Evolutionary conservation across 306 rosid genomes (phyloP), one percentile per base, ranked within the genome.

Genomic region (Ormosia semicastrata): DNA sequence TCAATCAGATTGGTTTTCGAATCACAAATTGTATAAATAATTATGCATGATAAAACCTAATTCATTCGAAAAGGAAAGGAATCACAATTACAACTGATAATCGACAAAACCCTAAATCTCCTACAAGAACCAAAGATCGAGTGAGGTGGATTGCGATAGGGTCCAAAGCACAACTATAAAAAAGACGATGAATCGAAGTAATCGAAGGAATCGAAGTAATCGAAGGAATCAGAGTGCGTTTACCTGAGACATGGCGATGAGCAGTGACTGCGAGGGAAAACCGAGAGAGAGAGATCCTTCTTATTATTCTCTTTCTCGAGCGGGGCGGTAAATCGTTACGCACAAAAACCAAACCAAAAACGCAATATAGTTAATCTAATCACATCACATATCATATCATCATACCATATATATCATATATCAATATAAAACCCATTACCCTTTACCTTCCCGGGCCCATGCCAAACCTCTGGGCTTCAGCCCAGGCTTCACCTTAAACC

Each of bases 171-270:
- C 0, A 41, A 24, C 8, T 52, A 47, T 12, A 47, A 40, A 50
- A 59, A 76, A 58, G 4, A 5, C 3, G 4, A 46, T 24, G 15
- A 17, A 82, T 44, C 9, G 70, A 70, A 50, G 53, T 1, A 18
- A 47, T 5, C 6, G 10, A 82, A 43, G 4, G 82, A 66, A 49
- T 10, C 60, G 70, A 70, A 50, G 53, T 1, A 18, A 47, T 5
- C 6, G 10, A 82, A 43, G 4, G 82, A 66, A 49, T 10, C 60
- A 33, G 53, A 54, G 57, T 8, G 58, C 2, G 34, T 57, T 79
- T 66, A 86, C 89, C 89, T 80, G 86, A 74, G 89, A 86, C 89
- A 86, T 86, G 73, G 53, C 67, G 82, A 17, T 12, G 81, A 52
- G 77, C 36, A 63, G 66, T 14, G 58, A 2, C 29, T 33, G 72